Evolutionary conservation across 495 filamentous ascomycete genomes (phyloP).

Genomic region (Ramalina intermedia): DNA sequence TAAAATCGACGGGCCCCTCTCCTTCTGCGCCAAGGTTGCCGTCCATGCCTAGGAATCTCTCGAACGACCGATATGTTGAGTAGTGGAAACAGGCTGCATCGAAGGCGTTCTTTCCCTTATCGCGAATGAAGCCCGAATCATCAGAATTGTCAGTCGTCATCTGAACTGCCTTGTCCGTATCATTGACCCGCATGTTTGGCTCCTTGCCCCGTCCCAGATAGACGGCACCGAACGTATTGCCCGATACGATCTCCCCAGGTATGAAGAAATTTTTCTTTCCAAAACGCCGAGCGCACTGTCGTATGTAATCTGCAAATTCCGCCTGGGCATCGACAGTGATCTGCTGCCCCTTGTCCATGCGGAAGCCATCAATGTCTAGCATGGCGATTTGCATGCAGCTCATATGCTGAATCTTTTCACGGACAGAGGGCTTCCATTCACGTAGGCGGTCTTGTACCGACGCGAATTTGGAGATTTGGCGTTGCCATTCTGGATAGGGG

Average conservation of each 20-base stretch:
- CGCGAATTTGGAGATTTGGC: constrained; percentile 25
- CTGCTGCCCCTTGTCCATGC: constrained; percentile 34
- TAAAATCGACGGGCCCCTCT: constrained; percentile 29
- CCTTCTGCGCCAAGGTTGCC: constrained; percentile 27
- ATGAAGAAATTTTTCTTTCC: constrained; percentile 36
- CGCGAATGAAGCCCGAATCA: constrained; percentile 18
- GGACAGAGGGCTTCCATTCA: constrained; percentile 25
- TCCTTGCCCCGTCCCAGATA: constrained; percentile 26
- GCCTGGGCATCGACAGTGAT: constrained; percentile 32
- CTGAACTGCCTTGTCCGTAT: constrained; percentile 16
- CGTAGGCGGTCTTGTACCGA: constrained; percentile 28
- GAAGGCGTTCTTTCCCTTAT: constrained; percentile 22
- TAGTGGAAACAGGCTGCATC: constrained; percentile 36
- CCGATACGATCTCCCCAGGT: constrained; percentile 30
- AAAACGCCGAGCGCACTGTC: constrained; percentile 25
- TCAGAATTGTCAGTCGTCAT: constrained; percentile 16
- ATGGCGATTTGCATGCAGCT: constrained; percentile 28
- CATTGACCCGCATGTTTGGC: constrained; percentile 16
- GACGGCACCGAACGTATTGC: constrained; percentile 23
- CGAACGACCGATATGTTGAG: constrained; percentile 32
- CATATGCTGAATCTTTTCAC: constrained; percentile 22
- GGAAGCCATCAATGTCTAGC: constrained; percentile 35
- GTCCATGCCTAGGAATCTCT: constrained; percentile 36
- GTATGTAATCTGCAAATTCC: constrained; percentile 27
- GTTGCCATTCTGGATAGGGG: constrained; percentile 25